Evolutionary conservation across 2,329 filamentous ascomycete species (phyloP), one percentile per base, ranked within the genome.

Genomic region (Claviceps humidiphila): DNA sequence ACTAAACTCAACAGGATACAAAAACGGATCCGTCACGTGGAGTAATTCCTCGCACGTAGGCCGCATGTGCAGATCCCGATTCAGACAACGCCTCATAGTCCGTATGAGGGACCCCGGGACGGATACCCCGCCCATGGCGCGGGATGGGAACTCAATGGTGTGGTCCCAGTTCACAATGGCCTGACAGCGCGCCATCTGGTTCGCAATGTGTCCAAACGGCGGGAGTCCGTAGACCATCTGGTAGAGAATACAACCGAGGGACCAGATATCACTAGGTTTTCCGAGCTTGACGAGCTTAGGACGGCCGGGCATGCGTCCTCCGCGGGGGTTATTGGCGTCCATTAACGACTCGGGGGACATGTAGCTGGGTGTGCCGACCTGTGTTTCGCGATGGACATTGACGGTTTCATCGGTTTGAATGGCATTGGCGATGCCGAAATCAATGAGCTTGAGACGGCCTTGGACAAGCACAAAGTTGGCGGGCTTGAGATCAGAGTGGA

Each of bases 141-240:
- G 73, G 1, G 81, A 74, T 0, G 84, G 84, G 61, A 83, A 93
- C 52, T 87, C 79, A 61, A 94, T 87, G 5, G 69, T 66, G 65
- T 89, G 81, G 52, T 82, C 76, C 67, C 81, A 87, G 66, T 91
- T 87, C 58, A 89, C 87, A 63, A 94, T 93, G 54, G 87, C 87
- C 67, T 89, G 83, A 65, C 94, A 93, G 22, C 89, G 83, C 40
- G 87, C 82, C 72, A 95, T 87, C 62, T 84, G 87, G 68, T 91
- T 93, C 54, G 81, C 74, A 59, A 98, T 94, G 64, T 97, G 90
- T 14, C 85, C 89, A 63, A 98, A 98, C 0, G 93, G 93, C 3
- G 89, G 86, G n/a, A 85, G 78, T n/a, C 93, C 93, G 64, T 98
- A 98, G 0, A 91, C 87, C 87, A 98, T 94, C 65, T 97, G 91